Evolutionary conservation across 2,329 filamentous ascomycete genomes (phyloP), one percentile per base, ranked within the genome.

Genomic region (Orbilia javanica): DNA sequence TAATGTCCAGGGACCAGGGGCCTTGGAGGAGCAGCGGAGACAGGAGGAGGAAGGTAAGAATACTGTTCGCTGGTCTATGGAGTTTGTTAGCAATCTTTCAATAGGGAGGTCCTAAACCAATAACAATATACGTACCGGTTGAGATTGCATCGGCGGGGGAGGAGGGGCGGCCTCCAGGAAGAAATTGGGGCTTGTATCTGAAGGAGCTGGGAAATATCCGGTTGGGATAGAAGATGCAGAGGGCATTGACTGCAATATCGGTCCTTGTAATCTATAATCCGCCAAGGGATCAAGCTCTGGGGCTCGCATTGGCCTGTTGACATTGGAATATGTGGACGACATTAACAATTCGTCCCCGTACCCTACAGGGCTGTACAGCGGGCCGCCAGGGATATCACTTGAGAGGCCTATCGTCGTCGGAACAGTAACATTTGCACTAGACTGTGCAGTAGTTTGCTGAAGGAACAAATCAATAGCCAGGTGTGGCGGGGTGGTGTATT

Each of bases 381-480:
- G 11, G 10, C 20, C 31, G 27, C 34, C 18, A 18, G 34, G 27
- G 1, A 60, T 42, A 60, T 42, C 18, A 13, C n/a, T 25, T n/a
- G 31, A 27, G 4, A 42, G 27, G 7, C 55, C 55, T 27, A 27
- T 3, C 20, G 55, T 60, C 7, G 55, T 60, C 13, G 55, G 55
- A 10, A 42, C 13, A 1, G 34, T 60, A 22, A 66, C 55, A 50
- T 60, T 60, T 4, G 68, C 25, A 60, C 27, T 29, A 20, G 60
- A 29, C 13, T 57, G 62, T 5, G 48, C 31, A 2, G 50, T 52
- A 22, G 69, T 66, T 18, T 73, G 69, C 13, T 57, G 27, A n/a
- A 73, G 60, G 25, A 73, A 73, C 7, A 27, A 13, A 27, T 73
- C 69, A 10, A 73, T 73, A 15, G 65, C 69, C n/a, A 60, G 18